phyloP scores from a whole-genome alignment of 306 rosid genomes.

The Prunus dulcis region DNA sequence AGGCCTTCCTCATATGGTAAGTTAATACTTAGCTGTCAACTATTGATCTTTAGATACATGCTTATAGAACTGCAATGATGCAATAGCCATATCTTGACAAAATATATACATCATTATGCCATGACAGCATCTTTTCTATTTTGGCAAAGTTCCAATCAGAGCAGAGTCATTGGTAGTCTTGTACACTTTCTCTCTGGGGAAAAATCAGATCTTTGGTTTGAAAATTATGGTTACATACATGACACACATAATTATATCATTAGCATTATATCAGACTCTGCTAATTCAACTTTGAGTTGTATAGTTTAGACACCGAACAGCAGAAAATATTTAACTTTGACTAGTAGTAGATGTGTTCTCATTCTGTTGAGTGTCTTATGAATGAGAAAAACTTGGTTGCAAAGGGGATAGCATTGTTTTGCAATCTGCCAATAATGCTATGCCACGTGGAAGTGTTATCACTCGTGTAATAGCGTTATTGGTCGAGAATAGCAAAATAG shows the following conservation, averaged over 20 bases:
- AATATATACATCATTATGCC: neutral
- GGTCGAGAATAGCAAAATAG: too few species aligned
- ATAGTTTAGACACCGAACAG: neutral
- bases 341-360: neutral
- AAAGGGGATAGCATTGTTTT: too few species aligned
- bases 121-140: neutral
- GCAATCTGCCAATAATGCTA: too few species aligned
- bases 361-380: too few species aligned
- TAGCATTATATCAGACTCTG: neutral
- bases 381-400: too few species aligned
- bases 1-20: slow-evolving; percentile 43
- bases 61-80: neutral
- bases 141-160: neutral
- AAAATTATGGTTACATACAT: neutral
- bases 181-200: neutral
- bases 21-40: neutral
- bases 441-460: too few species aligned
- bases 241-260: neutral
- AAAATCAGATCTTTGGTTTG: neutral
- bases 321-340: neutral
- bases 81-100: neutral
- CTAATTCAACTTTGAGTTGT: too few species aligned
- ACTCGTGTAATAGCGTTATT: too few species aligned
- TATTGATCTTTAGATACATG: neutral
- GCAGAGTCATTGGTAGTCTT: neutral